Evolutionary conservation across 257 asterid species (phyloP).

Genomic region (Henckelia pumila): DNA sequence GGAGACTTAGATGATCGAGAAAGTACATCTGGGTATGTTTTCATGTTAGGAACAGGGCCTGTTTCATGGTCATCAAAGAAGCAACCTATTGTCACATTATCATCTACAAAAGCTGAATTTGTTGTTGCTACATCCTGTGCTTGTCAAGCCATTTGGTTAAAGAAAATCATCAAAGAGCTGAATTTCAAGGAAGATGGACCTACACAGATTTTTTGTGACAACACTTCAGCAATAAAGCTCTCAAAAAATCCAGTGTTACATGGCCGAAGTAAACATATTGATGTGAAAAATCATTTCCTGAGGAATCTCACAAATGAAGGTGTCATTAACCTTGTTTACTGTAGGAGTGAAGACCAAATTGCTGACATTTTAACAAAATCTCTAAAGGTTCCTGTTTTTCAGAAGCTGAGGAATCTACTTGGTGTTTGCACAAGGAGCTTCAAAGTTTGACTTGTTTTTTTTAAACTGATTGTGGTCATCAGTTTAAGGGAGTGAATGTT

Average conservation of each 20-base stretch:
- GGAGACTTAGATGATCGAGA: not conserved
- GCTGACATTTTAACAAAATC: constrained; percentile 8
- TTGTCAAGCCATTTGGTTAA: no score
- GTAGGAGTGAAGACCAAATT: no score
- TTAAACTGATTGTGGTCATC: no score
- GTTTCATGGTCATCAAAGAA: not conserved
- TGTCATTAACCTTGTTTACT: not conserved
- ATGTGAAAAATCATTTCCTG: constrained; percentile 14
- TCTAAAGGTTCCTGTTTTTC: not conserved
- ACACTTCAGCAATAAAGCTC: constrained; percentile 9
- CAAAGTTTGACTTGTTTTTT: no score
- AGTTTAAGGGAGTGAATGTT: no score
- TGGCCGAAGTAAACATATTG: constrained; percentile 6
- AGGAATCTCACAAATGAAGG: constrained; percentile 3
- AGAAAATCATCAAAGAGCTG: not conserved
- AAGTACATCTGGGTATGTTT: not conserved
- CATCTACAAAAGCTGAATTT: not conserved
- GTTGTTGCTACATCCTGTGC: not conserved
- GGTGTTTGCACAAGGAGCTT: not conserved
- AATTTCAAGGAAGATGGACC: not conserved
- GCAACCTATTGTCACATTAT: not conserved
- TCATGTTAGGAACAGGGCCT: not conserved
- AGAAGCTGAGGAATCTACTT: not conserved
- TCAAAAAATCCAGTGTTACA: constrained; percentile 11
- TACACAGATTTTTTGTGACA: constrained; percentile 1